Conservation (phyloP, 192 early-diverging fungal species). For the Backusella westeae region DNA sequence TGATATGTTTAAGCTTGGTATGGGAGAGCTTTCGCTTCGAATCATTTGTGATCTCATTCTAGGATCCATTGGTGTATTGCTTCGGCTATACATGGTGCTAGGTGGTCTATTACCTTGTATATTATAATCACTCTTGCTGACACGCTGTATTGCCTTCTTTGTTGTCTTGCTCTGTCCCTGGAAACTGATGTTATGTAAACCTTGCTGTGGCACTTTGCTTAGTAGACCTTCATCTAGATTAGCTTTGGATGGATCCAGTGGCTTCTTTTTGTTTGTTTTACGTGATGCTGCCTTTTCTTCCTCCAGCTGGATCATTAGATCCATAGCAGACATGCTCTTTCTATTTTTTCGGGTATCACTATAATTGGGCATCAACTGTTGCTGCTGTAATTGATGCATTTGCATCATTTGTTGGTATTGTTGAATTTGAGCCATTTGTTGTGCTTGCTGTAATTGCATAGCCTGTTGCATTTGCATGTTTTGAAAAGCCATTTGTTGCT, state of each 20-base stretch:
- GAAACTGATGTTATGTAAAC: conserved; percentile 29
- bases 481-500: conserved; percentile 7
- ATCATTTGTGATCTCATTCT: conserved; percentile 18
- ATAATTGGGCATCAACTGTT: neutral
- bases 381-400: conserved; percentile 16
- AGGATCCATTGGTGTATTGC: neutral
- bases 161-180: conserved; percentile 14
- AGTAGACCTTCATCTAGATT: conserved; percentile 30
- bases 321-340: conserved; percentile 33
- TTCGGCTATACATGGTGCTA: neutral
- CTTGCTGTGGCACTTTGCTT: conserved; percentile 22
- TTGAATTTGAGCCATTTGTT: conserved; percentile 24
- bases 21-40: conserved; percentile 19
- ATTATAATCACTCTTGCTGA: conserved; percentile 11
- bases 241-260: conserved; percentile 25
- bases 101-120: conserved; percentile 6
- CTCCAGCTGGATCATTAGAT: conserved; percentile 31
- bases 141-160: neutral
- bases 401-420: conserved; percentile 24
- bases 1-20: neutral
- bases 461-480: conserved; percentile 2
- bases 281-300: conserved; percentile 23
- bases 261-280: conserved; percentile 19
- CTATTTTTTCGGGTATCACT: conserved; percentile 7
- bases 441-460: conserved; percentile 20